Evolutionary conservation across 1,139 yeast species (phyloP).

Genomic region (Casaregolazyma suthepensis): DNA sequence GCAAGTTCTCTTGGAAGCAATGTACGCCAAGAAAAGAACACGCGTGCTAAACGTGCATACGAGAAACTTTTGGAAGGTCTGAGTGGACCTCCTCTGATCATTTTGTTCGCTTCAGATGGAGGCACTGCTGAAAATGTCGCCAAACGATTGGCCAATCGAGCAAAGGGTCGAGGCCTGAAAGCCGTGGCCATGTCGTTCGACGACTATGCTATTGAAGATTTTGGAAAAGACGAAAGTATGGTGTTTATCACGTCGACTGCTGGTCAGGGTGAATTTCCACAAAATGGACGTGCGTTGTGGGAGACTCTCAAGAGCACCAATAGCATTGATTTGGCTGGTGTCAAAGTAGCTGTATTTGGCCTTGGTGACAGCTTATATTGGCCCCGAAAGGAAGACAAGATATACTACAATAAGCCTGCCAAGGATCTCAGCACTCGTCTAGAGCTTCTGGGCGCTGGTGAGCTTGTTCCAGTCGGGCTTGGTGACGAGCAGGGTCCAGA

Average conservation of each 20-base stretch:
- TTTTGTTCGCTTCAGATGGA: conserved; percentile 92
- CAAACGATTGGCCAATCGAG: conserved; percentile 75
- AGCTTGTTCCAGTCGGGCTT: conserved; percentile 67
- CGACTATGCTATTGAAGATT: conserved; percentile 73
- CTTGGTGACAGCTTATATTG: conserved; percentile 93
- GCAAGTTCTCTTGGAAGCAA: conserved; percentile 57
- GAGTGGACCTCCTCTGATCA: conserved; percentile 87
- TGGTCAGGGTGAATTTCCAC: conserved; percentile 98
- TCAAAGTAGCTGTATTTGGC: conserved; percentile 76
- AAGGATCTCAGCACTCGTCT: conserved; percentile 64
- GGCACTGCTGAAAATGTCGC: conserved; percentile 87
- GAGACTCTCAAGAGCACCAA: conserved; percentile 65
- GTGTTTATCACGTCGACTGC: conserved; percentile 84
- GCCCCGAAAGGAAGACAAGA: conserved; percentile 95
- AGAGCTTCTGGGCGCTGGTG: conserved; percentile 64
- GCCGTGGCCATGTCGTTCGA: conserved; percentile 77
- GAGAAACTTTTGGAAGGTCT: conserved; percentile 74
- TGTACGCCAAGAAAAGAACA: conserved; percentile 53
- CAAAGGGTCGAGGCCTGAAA: conserved; percentile 79
- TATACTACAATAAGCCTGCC: conserved; percentile 90
- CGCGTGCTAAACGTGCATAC: conserved; percentile 72
- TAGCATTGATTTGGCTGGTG: conserved; percentile 65
- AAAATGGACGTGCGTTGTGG: conserved; percentile 90
- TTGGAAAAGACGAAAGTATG: conserved; percentile 74
- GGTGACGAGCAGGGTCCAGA: conserved; percentile 99